Evolutionary conservation across 176 grass and related monocot genomes (phyloP).

Genomic region (Phoenix roebelenii): DNA sequence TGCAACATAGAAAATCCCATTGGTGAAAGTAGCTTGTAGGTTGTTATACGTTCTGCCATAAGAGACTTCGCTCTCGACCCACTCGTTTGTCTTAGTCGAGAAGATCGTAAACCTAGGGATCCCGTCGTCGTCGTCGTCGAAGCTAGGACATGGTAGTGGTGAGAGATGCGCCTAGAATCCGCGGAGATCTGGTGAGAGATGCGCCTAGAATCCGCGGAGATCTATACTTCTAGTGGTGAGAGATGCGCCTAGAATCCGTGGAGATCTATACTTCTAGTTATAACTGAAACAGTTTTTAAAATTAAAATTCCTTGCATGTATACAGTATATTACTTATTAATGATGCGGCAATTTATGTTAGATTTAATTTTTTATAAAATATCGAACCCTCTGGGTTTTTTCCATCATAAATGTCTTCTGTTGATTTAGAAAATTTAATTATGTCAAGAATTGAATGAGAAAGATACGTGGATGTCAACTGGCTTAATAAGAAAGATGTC

Average conservation of each 20-base stretch:
- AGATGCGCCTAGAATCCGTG: background rate
- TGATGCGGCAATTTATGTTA: too few species aligned
- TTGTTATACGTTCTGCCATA: background rate
- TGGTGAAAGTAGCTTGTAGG: background rate
- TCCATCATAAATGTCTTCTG: too few species aligned
- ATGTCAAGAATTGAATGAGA: too few species aligned
- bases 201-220: background rate
- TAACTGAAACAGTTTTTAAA: too few species aligned
- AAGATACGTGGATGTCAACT: too few species aligned
- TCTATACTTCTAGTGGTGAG: background rate
- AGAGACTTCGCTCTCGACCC: background rate
- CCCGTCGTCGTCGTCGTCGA: background rate
- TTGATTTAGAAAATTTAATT: too few species aligned
- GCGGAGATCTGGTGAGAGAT: background rate
- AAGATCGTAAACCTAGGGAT: slow-evolving; percentile 4
- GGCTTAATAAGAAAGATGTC: too few species aligned
- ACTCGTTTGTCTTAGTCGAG: slow-evolving; percentile 1
- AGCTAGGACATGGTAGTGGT: slow-evolving; percentile 2
- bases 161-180: background rate
- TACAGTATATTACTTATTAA: too few species aligned
- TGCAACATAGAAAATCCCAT: slow-evolving; percentile 16
- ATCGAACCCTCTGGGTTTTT: too few species aligned
- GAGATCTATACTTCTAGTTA: too few species aligned
- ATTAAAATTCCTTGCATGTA: too few species aligned
- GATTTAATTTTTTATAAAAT: too few species aligned